Evolutionary conservation across 2,329 filamentous ascomycete genomes (phyloP), one percentile per base, ranked within the genome.

Genomic region (Blumeria graminis): DNA sequence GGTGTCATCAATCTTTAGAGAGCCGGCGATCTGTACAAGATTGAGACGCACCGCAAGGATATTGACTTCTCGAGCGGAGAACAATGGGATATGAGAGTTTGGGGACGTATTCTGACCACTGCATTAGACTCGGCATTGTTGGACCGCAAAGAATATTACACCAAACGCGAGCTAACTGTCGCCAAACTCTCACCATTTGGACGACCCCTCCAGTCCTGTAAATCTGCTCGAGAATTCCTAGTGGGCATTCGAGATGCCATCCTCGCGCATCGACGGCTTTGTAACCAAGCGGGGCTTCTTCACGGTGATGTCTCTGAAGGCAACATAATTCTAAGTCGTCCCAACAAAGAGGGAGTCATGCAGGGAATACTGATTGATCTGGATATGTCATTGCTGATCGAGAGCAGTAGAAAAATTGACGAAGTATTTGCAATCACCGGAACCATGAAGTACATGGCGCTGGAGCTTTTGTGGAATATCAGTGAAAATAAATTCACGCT

Each of bases 241-340:
- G 58, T 64, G 54, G 64, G 63, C 57, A 65, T 13, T 65, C 55
- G 67, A 14, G 35, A 60, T 58, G 48, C 56, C 46, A 58, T 60
- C 22, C 38, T 34, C 52, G 68, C 62, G n/a, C 65, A 71, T 56
- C 62, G 58, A n/a, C 68, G 65, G 14, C 61, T 72, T 0, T 66
- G 67, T 34, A 13, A 62, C 0, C 56, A 65, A 4, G 63, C 65
- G 10, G 62, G 50, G 53, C 69, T 71, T 55, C 64, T 71, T 9
- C 65, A 71, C 57, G 61, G 61, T 34, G 66, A 71, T 38, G 65
- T 71, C 13, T 71, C 66, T 0, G 59, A 64, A 1, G 63, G 65
- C 14, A 71, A 69, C 52, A 67, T 71, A n/a, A 69, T 71, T 34
- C 68, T 71, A 45, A 61, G 28, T 55, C n/a, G n/a, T n/a, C 55